A percentile compares a stretch with the other conserved stretches of the same genome.
Evolutionary conservation across 2,329 filamentous ascomycete species (phyloP).

Genomic region (Colletotrichum cereale): DNA sequence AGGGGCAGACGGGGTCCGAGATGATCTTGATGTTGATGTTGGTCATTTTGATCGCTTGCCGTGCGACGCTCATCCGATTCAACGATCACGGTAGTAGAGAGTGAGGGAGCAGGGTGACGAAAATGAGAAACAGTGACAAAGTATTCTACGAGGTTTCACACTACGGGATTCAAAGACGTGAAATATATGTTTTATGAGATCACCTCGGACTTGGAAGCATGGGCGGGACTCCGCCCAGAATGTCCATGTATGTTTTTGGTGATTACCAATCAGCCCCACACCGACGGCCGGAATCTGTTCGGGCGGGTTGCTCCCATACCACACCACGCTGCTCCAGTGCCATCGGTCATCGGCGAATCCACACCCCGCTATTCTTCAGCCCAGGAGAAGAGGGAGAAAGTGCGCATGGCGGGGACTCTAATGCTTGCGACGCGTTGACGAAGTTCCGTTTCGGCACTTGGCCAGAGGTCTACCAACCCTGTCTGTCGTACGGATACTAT

Average conservation of each 20-base stretch:
- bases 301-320: neutral
- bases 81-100: too few relatives aligned
- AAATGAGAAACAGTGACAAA: neutral
- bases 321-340: neutral
- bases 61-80: slow-evolving; percentile 29
- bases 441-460: slow-evolving; percentile 8
- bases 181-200: slow-evolving; percentile 11
- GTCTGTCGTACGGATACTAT: too few relatives aligned
- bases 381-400: neutral
- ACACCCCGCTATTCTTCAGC: slow-evolving; percentile 29
- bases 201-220: slow-evolving; percentile 4
- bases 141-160: neutral
- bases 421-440: slow-evolving; percentile 20
- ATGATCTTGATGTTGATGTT: slow-evolving; percentile 82
- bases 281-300: slow-evolving; percentile 37
- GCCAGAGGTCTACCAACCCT: too few relatives aligned
- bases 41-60: slow-evolving; percentile 65
- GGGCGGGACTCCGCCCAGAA: slow-evolving; percentile 32
- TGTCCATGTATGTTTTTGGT: slow-evolving; percentile 4
- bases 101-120: neutral
- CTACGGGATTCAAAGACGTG: neutral
- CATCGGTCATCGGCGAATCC: neutral
- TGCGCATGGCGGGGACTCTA: neutral
- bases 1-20: slow-evolving; percentile 85
- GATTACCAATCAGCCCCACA: slow-evolving; percentile 37